Evolutionary conservation across 2,329 filamentous ascomycete species (phyloP).

Genomic region (Botryosphaeria dothidea): DNA sequence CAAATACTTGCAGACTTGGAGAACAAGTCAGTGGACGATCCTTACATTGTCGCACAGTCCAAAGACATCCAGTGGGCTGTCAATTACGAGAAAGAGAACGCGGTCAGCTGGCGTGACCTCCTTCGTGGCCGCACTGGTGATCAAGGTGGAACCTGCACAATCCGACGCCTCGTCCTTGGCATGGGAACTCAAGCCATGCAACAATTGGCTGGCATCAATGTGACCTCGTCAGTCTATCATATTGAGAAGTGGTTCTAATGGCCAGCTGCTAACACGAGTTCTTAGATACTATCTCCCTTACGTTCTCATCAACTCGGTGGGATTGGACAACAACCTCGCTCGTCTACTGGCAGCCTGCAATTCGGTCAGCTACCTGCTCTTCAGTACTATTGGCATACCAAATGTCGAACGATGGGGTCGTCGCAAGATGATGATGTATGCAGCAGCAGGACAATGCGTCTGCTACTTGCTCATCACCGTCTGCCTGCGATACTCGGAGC

Average conservation of each 20-base stretch:
- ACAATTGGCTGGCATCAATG: conserved; percentile 44
- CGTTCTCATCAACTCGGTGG: conserved; percentile 60
- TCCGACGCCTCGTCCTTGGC: conserved; percentile 54
- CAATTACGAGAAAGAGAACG: conserved; percentile 52
- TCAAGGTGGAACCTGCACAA: conserved; percentile 49
- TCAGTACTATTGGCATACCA: conserved; percentile 48
- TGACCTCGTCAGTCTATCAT: conserved; percentile 27
- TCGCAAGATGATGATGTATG: conserved; percentile 61
- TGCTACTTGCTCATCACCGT: conserved; percentile 56
- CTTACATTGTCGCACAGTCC: conserved; percentile 45
- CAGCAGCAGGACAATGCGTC: conserved; percentile 53
- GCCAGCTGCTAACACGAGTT: not conserved
- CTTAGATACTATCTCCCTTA: conserved; percentile 57
- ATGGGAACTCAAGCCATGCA: conserved; percentile 57
- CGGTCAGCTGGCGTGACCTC: conserved; percentile 52
- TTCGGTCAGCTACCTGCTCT: conserved; percentile 51
- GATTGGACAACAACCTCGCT: conserved; percentile 52
- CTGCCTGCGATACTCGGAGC: conserved; percentile 47
- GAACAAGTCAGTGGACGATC: conserved; percentile 45
- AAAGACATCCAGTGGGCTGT: conserved; percentile 52
- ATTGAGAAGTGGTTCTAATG: not conserved
- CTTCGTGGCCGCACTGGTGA: conserved; percentile 48
- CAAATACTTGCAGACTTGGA: conserved; percentile 53
- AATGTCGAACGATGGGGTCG: conserved; percentile 56
- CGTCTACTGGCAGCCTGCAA: conserved; percentile 60